Evolutionary conservation across 2,329 filamentous ascomycete species (phyloP), one percentile per base, ranked within the genome.

Genomic region (Fusarium floridanum): DNA sequence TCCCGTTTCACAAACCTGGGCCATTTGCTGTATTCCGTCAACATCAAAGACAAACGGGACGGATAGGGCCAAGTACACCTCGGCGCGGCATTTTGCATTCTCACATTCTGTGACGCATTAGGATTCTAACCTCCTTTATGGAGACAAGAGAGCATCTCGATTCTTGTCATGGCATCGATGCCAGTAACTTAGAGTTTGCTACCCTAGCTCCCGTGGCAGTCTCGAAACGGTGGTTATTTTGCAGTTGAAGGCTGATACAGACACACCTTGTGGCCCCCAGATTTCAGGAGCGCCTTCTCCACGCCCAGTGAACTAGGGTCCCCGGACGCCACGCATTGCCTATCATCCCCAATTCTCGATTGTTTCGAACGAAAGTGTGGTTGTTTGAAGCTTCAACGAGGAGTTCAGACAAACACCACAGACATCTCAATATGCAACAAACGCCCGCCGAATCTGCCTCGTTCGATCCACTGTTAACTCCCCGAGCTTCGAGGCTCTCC

Each of bases 221-320:
- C 48, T 57, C 43, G 48, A 60, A 74, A 59, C 56, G 32, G 67
- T 37, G 61, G 56, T 68, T 68, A 50, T 45, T 64, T 61, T 60
- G 36, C 39, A 53, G 17, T 17, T 43, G 67, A 36, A 43, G 12
- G 29, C 27, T 45, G 48, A 57, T 67, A 74, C 72, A 71, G n/a
- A 57, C 70, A 74, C 77, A 57, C 77, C 72, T 66, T 67, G 66
- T 53, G 34, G 64, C 64, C 77, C 72, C 76, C 77, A 78, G 77
- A 78, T 78, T 78, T 78, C 77, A 78, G 77, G 77, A 75, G 68
- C 64, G 65, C 64, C 68, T 43, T 71, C 75, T 64, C 72, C 76
- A 57, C 70, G 65, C 62, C 67, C 50, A 16, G 29, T 57, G 66
- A 50, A 39, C 63, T 64, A 66, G 61, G 64, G 56, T 36, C 64